phyloP scores from a whole-genome alignment of 768 basidiomycete genomes.

The Pulveroboletus sp. region DNA sequence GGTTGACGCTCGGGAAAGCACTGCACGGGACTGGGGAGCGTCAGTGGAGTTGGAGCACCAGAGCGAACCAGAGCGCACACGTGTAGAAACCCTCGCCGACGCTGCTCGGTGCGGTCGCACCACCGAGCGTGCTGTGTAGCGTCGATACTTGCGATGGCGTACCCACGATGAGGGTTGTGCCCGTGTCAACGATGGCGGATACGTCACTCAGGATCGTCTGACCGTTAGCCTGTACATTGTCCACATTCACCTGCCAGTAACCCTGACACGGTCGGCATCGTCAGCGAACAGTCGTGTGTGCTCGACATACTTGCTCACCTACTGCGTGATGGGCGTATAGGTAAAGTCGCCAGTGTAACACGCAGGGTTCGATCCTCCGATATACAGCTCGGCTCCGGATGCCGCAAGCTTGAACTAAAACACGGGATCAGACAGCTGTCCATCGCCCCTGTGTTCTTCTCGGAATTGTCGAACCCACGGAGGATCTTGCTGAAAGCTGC shows the following conservation, averaged over 20 bases:
- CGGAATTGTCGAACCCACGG: not conserved
- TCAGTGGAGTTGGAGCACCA: not conserved
- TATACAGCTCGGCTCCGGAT: conserved; percentile 41
- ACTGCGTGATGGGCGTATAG: conserved; percentile 16
- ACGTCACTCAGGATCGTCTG: conserved; percentile 3
- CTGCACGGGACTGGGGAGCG: not conserved
- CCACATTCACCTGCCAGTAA: conserved; percentile 21
- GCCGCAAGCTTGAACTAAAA: conserved; percentile 48
- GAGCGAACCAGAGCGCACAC: not conserved
- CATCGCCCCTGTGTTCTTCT: not conserved
- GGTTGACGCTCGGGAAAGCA: not conserved
- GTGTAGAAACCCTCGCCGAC: conserved; percentile 33
- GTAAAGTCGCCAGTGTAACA: conserved; percentile 45
- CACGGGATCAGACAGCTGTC: conserved; percentile 25
- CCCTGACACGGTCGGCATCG: conserved; percentile 3
- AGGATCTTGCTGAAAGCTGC: not conserved
- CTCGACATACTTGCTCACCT: conserved; percentile 4
- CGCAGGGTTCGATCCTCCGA: conserved; percentile 46
- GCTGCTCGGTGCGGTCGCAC: conserved; percentile 14
- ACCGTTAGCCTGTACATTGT: not conserved
- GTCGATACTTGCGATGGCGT: conserved; percentile 7
- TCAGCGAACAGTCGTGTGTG: too few species aligned
- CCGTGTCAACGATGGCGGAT: conserved; percentile 19
- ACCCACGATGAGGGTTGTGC: conserved; percentile 16
- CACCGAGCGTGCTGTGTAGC: conserved; percentile 25